These are phyloP conservation scores for Cercospora sp. DNA, from an alignment of 2,329 filamentous ascomycete genomes.

Conservation along the genomic window DNA sequence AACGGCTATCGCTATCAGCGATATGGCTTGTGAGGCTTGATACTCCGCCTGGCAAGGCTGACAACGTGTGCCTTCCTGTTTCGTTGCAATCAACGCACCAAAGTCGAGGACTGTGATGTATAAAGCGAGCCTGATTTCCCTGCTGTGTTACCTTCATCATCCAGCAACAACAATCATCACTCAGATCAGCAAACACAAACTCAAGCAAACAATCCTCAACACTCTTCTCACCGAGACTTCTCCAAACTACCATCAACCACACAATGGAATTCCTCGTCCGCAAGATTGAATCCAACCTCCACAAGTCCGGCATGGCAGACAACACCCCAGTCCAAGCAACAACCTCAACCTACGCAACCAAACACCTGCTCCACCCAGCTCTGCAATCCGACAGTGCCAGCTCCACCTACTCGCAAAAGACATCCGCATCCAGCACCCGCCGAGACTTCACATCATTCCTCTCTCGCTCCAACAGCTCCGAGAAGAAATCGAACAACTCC, in stretches of 20 bases:
- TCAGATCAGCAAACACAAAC: not conserved
- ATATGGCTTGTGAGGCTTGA: slow-evolving; percentile 11
- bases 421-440: not conserved
- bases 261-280: slow-evolving; percentile 16
- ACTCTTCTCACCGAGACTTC: not conserved
- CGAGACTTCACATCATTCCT: slow-evolving; percentile 5
- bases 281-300: slow-evolving; percentile 13
- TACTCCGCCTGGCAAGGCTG: slow-evolving; percentile 14
- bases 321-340: not conserved
- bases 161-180: slow-evolving; percentile 1
- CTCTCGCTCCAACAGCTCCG: not conserved
- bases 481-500: not conserved
- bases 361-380: not conserved
- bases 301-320: slow-evolving; percentile 16
- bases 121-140: not conserved
- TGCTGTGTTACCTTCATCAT: not conserved
- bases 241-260: not conserved
- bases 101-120: not conserved
- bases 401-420: slow-evolving; percentile 11
- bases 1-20: slow-evolving; percentile 1
- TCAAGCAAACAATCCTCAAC: not conserved
- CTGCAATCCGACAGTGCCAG: not conserved
- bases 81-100: not conserved
- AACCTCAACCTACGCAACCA: not conserved
- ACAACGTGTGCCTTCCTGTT: not conserved